phyloP scores from a whole-genome alignment of 768 basidiomycete genomes.

The Boletus insuetus region DNA sequence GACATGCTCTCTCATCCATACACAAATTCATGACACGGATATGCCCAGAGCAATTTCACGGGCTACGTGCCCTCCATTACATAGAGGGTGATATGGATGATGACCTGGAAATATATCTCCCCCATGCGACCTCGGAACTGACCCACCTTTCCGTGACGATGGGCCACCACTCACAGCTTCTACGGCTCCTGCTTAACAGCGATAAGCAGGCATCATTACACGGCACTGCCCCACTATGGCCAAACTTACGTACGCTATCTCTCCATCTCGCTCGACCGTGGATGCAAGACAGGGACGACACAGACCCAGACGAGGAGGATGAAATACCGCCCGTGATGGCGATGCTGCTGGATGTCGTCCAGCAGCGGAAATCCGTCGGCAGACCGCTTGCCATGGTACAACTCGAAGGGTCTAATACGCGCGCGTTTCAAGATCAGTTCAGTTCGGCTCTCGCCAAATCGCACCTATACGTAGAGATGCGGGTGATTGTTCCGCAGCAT shows the following conservation, averaged over 20 bases:
- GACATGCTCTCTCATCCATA: slow-evolving; percentile 30
- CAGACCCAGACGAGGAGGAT: slow-evolving; percentile 32
- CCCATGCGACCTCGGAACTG: slow-evolving; percentile 33
- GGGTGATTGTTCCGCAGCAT: slow-evolving; percentile 13
- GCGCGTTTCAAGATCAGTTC: slow-evolving; percentile 28
- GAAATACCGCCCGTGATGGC: slow-evolving; percentile 30
- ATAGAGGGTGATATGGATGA: slow-evolving; percentile 36
- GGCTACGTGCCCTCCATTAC: slow-evolving; percentile 31
- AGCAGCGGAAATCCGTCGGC: slow-evolving; percentile 31
- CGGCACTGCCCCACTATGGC: slow-evolving; percentile 31
- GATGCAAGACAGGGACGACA: slow-evolving; percentile 31
- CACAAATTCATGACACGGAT: slow-evolving; percentile 36
- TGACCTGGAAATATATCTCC: slow-evolving; percentile 35
- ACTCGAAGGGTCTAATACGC: slow-evolving; percentile 25
- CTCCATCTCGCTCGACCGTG: slow-evolving; percentile 29
- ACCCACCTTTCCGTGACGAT: slow-evolving; percentile 35
- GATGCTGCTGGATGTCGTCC: slow-evolving; percentile 31
- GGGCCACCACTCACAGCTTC: slow-evolving; percentile 30
- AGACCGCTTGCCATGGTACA: slow-evolving; percentile 23
- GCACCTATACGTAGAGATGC: slow-evolving; percentile 26
- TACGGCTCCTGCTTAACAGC: slow-evolving; percentile 33
- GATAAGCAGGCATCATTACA: slow-evolving; percentile 34
- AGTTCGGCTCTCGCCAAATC: slow-evolving; percentile 24
- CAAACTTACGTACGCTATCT: slow-evolving; percentile 29
- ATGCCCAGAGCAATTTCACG: slow-evolving; percentile 34